These are phyloP conservation scores for Psidium friedrichsthalianum DNA, from an alignment of 345 rosid species.

Conservation along the genomic window DNA sequence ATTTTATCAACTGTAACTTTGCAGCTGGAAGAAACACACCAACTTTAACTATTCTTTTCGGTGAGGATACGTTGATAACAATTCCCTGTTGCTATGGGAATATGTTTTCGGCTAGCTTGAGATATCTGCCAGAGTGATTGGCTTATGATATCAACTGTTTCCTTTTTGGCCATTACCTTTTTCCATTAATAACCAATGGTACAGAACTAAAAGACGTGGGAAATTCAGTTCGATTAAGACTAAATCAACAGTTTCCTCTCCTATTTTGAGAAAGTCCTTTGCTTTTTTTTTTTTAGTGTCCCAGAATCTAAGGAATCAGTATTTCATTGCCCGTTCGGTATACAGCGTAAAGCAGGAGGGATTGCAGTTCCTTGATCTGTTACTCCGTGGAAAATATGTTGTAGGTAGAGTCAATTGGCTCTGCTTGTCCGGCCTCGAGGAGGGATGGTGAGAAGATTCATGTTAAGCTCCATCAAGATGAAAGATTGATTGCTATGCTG, in stretches of 20 bases:
- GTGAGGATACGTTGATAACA: background rate
- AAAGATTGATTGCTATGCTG: background rate
- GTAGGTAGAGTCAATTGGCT: background rate
- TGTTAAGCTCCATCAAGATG: background rate
- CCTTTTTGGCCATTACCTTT: background rate
- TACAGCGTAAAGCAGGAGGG: background rate
- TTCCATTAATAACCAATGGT: background rate
- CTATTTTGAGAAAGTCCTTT: background rate
- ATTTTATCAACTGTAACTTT: background rate
- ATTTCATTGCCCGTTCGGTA: background rate
- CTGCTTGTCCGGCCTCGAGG: background rate
- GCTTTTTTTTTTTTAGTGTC: background rate
- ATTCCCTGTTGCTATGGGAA: background rate
- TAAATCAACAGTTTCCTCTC: background rate
- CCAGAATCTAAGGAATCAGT: background rate
- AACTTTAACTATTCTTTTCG: background rate
- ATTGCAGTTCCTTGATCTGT: background rate
- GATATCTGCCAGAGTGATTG: background rate
- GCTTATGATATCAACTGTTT: background rate
- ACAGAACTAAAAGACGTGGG: background rate
- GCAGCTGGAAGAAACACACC: background rate
- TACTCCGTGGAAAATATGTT: background rate
- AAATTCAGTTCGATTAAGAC: background rate
- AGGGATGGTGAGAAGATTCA: background rate
- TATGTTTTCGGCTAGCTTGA: background rate